Evolutionary conservation across 768 basidiomycete species (phyloP).

Genomic region (Rhizopogon rudus): DNA sequence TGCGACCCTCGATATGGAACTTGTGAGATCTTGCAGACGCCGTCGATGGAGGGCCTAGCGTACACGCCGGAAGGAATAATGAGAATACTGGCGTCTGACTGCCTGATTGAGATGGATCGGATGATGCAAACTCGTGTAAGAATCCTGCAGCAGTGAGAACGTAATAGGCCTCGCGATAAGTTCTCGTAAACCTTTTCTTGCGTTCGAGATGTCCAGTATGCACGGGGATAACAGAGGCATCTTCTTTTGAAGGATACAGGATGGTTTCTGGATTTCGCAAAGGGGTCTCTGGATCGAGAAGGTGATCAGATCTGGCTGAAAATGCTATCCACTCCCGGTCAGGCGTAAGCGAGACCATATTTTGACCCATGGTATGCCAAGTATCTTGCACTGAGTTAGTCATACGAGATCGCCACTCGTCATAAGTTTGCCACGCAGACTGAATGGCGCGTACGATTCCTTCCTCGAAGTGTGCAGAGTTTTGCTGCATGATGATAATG

Average conservation of each 20-base stretch:
- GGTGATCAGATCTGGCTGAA: constrained; percentile 87
- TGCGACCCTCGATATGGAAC: constrained; percentile 94
- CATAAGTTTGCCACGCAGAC: constrained; percentile 95
- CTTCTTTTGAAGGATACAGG: constrained; percentile 86
- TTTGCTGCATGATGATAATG: constrained; percentile 97
- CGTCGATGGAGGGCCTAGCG: constrained; percentile 85
- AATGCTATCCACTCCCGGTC: constrained; percentile 97
- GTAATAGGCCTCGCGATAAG: constrained; percentile 83
- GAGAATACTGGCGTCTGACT: constrained; percentile 68
- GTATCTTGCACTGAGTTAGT: constrained; percentile 66
- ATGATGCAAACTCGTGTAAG: constrained; percentile 84
- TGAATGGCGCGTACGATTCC: constrained; percentile 94
- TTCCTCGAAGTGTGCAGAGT: constrained; percentile 94
- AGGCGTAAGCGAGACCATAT: constrained; percentile 76
- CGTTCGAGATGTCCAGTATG: constrained; percentile 90
- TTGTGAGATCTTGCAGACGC: constrained; percentile 74
- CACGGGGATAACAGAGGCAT: constrained; percentile 78
- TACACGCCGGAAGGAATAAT: constrained; percentile 92
- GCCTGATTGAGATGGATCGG: constrained; percentile 55
- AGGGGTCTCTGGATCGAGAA: constrained; percentile 96
- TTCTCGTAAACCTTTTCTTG: constrained; percentile 90
- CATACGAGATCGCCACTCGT: constrained; percentile 90
- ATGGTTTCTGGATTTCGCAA: constrained; percentile 74
- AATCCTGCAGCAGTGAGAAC: constrained; percentile 95
- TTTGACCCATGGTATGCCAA: constrained; percentile 61